Base-by-base conservation (phyloP, 176 grass and related monocot genomes). In the Musa itinerans region DNA sequence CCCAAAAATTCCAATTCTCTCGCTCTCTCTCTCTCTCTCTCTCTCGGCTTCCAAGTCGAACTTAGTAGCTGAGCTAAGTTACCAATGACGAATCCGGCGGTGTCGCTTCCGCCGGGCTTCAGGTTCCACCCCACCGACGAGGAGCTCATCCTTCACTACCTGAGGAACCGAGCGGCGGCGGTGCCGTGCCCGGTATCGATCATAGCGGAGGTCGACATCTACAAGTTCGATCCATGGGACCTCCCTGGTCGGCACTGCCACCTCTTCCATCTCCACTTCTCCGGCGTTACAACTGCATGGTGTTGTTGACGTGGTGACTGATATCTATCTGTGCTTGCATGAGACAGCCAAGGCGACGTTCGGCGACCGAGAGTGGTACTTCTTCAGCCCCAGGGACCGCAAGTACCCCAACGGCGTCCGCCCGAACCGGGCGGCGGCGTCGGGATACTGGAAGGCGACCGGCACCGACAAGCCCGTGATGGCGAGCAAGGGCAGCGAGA, bases 161-260 rank as follows among this genome's bases (percentile, higher is more conserved):
- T 69, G 34, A 69, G 67, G 29, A 69, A 69, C 15, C 67, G 25
- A 48, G 29, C 67, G 17, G 67, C 67, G 17, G 14, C 29, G 67
- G 0, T 69, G 67, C 67, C 67, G 14, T 69, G 43, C 67, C 67
- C 67, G 15, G 67, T 50, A n/a, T 69, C 67, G 27, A 69, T 69
- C 67, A 69, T 69, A 26, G 67, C 67, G 5, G 67, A 69, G 67
- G 67, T 69, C 67, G 67, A 69, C 25, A 69, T 69, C 67, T 69
- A 69, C 67, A 69, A 69, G 43, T 69, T 69, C 17, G 67, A 69
- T 50, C 67, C 67, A 20, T 69, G 67, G 67, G 67, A 69, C 6
- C 67, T 69, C 48, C 67, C 67, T 43, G 67, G 67, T 69, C 17
- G 15, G 15, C 8, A 17, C 34, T 48, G 1, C 27, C 17, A 4